Base-by-base conservation (phyloP, 306 rosid species). In the Lithocarpus polystachyus region DNA sequence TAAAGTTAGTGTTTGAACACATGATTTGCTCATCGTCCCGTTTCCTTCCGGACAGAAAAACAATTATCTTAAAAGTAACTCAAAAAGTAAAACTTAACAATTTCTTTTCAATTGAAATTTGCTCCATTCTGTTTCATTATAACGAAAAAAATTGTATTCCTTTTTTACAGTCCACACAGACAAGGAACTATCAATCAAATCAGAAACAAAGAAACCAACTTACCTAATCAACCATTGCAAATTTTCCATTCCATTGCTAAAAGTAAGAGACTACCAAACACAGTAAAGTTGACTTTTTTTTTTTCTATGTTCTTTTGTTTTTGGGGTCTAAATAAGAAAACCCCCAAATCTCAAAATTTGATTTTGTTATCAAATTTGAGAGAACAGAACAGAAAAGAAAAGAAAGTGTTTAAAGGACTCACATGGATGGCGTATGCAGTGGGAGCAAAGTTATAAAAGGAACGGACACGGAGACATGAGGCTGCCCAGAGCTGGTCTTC, bases 401-500 rank as follows among this genome's bases (percentile, higher is more conserved):
- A 54, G 2, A 9, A 40, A 4, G 43, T 33, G 61, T 19, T 2
- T 40, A 40, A 40, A 70, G 40, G 68, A 85, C 97, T 84, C 84
- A 92, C 99, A 80, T 83, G 87, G 84, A 95, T 2, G 72, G 86
- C 90, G 51, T 73, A 85, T 67, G 86, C 64, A 43, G 72, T 74
- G 43, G 90, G 89, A 26, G 76, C 81, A 79, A 92, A 83, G 5
- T 87, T 71, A 28, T 86, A 24, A 86, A 95, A 95, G 82, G 95
- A 91, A 72, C 99, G 95, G 26, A 92, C 86, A 5, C 97, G 99
- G 85, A 95, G 99, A 31, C 74, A 86, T 1, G 99, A 89, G 35
- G 97, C 91, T 35, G 99, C 99, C 96, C 91, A 91, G 59, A 91
- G 90, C 80, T 95, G 92, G 72, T 89, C 91, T 1, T 90, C 89